Percentiles rank a stretch among this genome's conserved stretches.
phyloP scores from a whole-genome alignment of 2,329 filamentous ascomycete genomes.

The Epichloe scottii region DNA sequence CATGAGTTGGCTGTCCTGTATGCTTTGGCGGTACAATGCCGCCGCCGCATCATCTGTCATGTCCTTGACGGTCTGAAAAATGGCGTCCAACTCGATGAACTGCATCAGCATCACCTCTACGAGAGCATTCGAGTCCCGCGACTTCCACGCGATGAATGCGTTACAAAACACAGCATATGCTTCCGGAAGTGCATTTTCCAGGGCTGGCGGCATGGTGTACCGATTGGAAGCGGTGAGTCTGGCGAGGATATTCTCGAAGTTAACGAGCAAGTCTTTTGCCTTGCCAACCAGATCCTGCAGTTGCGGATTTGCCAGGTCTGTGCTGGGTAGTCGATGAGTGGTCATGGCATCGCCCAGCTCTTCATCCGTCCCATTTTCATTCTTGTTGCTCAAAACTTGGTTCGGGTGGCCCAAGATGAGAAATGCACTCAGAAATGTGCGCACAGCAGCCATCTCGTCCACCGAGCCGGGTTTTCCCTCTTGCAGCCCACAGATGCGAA shows the following conservation, averaged over 20 bases:
- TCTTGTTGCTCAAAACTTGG: slow-evolving; percentile 64
- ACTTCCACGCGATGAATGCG: slow-evolving; percentile 75
- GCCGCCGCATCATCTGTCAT: slow-evolving; percentile 61
- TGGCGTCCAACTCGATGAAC: slow-evolving; percentile 73
- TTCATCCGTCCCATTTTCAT: slow-evolving; percentile 39
- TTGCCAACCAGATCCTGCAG: slow-evolving; percentile 63
- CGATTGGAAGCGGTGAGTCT: slow-evolving; percentile 54
- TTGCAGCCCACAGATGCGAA: slow-evolving; percentile 56
- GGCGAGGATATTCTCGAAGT: slow-evolving; percentile 62
- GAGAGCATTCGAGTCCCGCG: slow-evolving; percentile 63
- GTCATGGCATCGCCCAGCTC: slow-evolving; percentile 33
- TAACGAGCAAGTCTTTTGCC: slow-evolving; percentile 62
- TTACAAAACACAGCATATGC: slow-evolving; percentile 63
- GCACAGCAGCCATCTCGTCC: slow-evolving; percentile 55
- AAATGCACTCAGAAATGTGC: slow-evolving; percentile 70
- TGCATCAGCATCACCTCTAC: slow-evolving; percentile 79
- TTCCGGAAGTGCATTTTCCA: slow-evolving; percentile 51
- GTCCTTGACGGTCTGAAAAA: slow-evolving; percentile 73
- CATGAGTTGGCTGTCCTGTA: slow-evolving; percentile 69
- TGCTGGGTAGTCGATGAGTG: slow-evolving; percentile 21
- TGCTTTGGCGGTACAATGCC: slow-evolving; percentile 66
- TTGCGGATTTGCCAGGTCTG: slow-evolving; percentile 47
- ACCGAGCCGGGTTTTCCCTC: slow-evolving; percentile 52
- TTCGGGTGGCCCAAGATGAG: slow-evolving; percentile 69
- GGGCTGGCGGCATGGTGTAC: slow-evolving; percentile 50